Evolutionary conservation across 768 basidiomycete species (phyloP).

Genomic region (Punctularia strigosozonata): DNA sequence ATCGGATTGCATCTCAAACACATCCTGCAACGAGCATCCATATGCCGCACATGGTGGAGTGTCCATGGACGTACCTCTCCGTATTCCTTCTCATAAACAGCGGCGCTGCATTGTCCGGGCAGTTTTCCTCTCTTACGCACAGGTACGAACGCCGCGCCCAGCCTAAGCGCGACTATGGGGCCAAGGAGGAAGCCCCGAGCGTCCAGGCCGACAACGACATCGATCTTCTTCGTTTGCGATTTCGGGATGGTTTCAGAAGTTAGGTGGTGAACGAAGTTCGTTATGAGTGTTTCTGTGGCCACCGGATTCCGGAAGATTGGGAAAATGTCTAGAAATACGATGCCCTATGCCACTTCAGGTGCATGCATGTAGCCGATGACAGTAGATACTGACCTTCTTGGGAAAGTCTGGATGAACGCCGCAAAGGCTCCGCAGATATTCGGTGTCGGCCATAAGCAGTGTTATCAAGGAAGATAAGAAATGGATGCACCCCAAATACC

Average conservation of each 20-base stretch:
- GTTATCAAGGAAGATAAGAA: too few species aligned
- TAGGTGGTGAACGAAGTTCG: conserved; percentile 78
- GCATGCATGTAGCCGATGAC: not conserved
- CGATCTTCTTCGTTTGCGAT: conserved; percentile 56
- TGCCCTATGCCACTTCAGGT: conserved; percentile 60
- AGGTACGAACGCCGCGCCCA: conserved; percentile 92
- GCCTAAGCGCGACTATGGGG: conserved; percentile 79
- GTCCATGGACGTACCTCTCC: conserved; percentile 32
- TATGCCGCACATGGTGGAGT: too few species aligned
- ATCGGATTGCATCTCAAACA: conserved; percentile 92
- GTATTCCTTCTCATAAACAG: conserved; percentile 86
- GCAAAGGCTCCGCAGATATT: conserved; percentile 51
- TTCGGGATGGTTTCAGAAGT: conserved; percentile 63
- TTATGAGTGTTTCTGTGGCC: conserved; percentile 84
- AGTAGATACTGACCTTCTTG: too few species aligned
- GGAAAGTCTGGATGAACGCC: conserved; percentile 70
- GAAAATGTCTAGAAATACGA: conserved; percentile 91
- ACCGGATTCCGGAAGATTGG: conserved; percentile 81
- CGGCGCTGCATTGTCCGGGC: conserved; percentile 72
- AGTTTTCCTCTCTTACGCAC: conserved; percentile 92
- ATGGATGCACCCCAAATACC: too few species aligned
- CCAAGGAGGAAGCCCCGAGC: conserved; percentile 94
- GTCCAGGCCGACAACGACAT: conserved; percentile 91
- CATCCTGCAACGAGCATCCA: too few species aligned
- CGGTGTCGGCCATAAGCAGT: conserved; percentile 75